These are phyloP conservation scores for Pleurozium schreberi DNA, from an alignment of 225 moss, liverwort and hornwort genomes.

Conservation along the genomic window DNA sequence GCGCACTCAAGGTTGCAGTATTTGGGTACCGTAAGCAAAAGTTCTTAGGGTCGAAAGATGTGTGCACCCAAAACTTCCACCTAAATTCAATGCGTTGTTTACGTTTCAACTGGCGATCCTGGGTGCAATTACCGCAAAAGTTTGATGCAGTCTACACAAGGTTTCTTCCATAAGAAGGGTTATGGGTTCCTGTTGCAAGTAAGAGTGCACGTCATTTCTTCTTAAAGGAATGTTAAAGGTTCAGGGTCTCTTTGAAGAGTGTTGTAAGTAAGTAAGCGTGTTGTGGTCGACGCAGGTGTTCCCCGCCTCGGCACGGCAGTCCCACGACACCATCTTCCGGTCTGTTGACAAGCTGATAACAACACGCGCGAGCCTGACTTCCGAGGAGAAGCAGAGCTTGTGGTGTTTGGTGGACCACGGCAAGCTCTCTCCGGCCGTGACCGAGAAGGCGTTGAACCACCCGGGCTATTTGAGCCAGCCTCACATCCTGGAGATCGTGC, in stretches of 20 bases:
- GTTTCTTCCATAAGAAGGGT: no score
- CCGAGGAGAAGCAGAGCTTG: conserved; percentile 61
- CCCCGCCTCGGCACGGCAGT: conserved; percentile 53
- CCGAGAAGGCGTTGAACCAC: conserved; percentile 65
- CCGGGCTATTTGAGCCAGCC: conserved; percentile 81
- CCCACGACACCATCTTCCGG: conserved; percentile 69
- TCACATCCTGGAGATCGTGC: conserved; percentile 77
- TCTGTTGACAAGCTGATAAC: conserved; percentile 69
- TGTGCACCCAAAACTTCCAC: not conserved
- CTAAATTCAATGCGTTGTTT: not conserved
- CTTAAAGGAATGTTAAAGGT: no score
- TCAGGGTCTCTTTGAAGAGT: not conserved
- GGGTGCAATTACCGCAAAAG: not conserved
- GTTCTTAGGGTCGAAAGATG: conserved; percentile 7
- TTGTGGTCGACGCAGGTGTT: conserved; percentile 29
- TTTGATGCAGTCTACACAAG: not conserved
- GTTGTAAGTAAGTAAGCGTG: not conserved
- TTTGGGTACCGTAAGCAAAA: no score
- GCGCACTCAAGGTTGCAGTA: not conserved
- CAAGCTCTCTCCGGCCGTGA: conserved; percentile 67
- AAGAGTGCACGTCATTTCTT: not conserved
- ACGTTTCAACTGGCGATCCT: not conserved
- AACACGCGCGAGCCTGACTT: conserved; percentile 8
- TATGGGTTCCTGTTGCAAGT: no score
- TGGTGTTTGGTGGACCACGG: conserved; percentile 74